Base-by-base conservation (phyloP, 2,329 filamentous ascomycete genomes). In the Ceratocystis papillata region DNA sequence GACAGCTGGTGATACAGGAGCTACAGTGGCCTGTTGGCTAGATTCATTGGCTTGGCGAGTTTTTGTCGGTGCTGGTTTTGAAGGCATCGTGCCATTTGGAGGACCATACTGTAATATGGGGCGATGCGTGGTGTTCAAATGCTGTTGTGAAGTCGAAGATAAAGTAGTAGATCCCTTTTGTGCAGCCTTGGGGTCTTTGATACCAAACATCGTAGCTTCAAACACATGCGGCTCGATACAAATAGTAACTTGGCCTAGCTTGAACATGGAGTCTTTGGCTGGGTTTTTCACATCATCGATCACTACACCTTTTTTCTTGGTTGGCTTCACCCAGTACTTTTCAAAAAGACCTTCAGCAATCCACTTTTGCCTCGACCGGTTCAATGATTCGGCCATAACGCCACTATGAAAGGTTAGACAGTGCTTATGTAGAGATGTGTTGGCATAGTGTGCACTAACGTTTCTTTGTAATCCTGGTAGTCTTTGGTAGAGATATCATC, bases 181-280 rank as follows among this genome's bases (percentile, higher is more conserved):
- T 20, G 46, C 28, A 5, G 37, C 12, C 69, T 83, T 84, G 6
- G 81, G 79, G 64, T 88, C 86, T 72, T 88, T 88, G 67, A 90
- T 84, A 22, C 83, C 81, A 72, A 81, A 91, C 78, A 91, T 83
- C 60, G 83, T 87, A 17, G 88, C 88, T 70, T 91, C 87, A 70
- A 94, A 84, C 55, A 88, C 83, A 72, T 94, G 88, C 57, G 90
- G 90, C 74, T 92, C 89, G 68, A 92, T 84, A 25, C 84, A 87
- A 69, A 95, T 84, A 44, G 85, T 85, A 69, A 89, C 85, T 70
- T 82, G 83, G 70, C 90, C 89, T 25, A 90, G 81, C 74, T 86
- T 88, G 69, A 81, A 79, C 85, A 90, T 89, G 69, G 81, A 85
- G 59, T 90, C 83, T 74, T 88, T 85, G 69, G 85, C 76, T 1